Evolutionary conservation across 495 filamentous ascomycete species (phyloP), one percentile per base, ranked within the genome.

Genomic region (Xylaria telfairii): DNA sequence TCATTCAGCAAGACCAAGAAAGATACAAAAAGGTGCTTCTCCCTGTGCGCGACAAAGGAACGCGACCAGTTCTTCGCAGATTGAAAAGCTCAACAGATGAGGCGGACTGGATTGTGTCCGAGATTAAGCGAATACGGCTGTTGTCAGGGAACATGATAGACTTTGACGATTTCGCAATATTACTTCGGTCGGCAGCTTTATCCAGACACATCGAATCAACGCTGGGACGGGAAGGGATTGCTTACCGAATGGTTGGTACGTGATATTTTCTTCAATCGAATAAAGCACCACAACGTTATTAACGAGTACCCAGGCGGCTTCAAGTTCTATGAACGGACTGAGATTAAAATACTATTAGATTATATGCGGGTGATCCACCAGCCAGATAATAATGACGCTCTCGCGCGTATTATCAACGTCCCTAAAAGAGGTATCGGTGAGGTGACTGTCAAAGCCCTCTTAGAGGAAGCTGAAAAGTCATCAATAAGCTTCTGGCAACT

Each of bases 171-270:
- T 89, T 95, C 72, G 93, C 94, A 0, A 91, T 99, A 24, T 81
- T 99, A 15, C 86, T 99, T 51, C 88, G 96, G 4, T 95, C 94
- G 6, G 92, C 96, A 0, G 84, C 89, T 3, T 83, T 98, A 49
- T 98, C 96, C 0, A 87, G 94, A 32, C 88, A 92, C 41, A 91
- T 98, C 56, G 96, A 99, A 78, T 86, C 88, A 17, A 91, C 90
- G 13, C 87, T 98, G 71, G 94, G 93, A 4, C 94, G 92, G 76
- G 89, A 90, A 10, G 96, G 96, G 1, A 89, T 99, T 39, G 87
- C 94, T 0, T 99, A 99, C 80, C 89, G 89, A 39, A 98, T 98
- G 96, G 92, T 98, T 61, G 96, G 92, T 74, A 76, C 66, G 82
- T 80, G 59, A 34, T 59, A 37, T 74, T 26, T 34, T 44, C 26